Conservation (phyloP, 805 yeast species). For the Priceomyces castillae region DNA sequence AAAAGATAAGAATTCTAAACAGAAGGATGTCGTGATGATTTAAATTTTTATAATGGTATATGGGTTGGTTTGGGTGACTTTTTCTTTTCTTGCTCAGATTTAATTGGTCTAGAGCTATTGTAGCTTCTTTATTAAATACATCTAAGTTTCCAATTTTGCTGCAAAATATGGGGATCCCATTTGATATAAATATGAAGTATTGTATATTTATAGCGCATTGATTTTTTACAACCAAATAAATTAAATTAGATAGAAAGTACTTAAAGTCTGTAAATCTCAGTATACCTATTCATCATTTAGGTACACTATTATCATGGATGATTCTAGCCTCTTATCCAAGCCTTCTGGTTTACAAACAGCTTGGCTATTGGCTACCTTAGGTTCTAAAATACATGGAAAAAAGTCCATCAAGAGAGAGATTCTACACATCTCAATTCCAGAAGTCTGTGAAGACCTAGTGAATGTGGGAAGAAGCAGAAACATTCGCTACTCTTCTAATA, state of each 20-base stretch:
- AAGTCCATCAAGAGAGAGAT: constrained; percentile 30
- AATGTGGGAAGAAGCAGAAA: constrained; percentile 3
- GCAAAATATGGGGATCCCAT: background rate
- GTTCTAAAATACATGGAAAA: constrained; percentile 27
- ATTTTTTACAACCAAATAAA: too few relatives aligned
- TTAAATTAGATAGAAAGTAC: too few relatives aligned
- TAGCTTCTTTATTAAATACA: background rate
- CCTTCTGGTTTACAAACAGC: constrained; percentile 20
- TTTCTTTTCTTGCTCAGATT: too few relatives aligned
- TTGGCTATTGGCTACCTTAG: constrained; percentile 44
- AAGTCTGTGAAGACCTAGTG: constrained; percentile 28
- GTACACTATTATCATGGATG: too few relatives aligned
- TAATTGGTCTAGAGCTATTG: background rate
- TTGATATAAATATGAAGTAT: background rate
- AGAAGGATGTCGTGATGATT: constrained; percentile 14
- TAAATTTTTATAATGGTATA: background rate
- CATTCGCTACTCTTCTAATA: constrained; percentile 37
- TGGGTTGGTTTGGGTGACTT: too few relatives aligned
- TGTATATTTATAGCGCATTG: too few relatives aligned
- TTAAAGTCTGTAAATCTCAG: too few relatives aligned
- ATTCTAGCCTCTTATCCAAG: background rate
- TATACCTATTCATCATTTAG: too few relatives aligned
- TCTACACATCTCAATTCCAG: constrained; percentile 40
- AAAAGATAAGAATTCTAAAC: constrained; percentile 18
- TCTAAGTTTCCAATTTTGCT: background rate